A percentile compares a stretch with the other conserved stretches of the same genome.
Conservation (phyloP, 202 grass and related monocot genomes). For the Schoenoplectus tabernaemontani region DNA sequence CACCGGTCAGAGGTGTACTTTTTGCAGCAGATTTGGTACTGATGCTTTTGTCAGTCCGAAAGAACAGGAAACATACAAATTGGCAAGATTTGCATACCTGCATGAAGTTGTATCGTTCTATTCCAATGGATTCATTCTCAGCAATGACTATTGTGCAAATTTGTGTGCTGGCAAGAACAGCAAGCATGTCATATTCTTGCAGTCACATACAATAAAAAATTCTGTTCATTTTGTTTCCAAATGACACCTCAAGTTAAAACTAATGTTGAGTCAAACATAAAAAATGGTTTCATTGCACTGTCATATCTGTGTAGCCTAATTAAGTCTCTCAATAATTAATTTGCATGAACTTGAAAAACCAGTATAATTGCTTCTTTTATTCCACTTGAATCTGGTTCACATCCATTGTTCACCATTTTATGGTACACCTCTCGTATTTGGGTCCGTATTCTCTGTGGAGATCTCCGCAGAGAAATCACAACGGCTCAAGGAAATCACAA, state of each 20-base stretch:
- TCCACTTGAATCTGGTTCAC: constrained; percentile 43
- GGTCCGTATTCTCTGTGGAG: too few species aligned
- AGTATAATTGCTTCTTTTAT: too few species aligned
- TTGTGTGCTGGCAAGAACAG: not conserved
- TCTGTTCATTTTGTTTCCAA: not conserved
- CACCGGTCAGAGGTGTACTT: too few species aligned
- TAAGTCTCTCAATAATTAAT: too few species aligned
- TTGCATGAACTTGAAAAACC: too few species aligned
- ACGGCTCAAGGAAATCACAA: too few species aligned
- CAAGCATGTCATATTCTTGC: not conserved
- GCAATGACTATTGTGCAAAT: constrained; percentile 28
- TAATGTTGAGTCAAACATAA: not conserved
- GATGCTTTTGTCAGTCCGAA: too few species aligned
- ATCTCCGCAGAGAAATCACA: too few species aligned
- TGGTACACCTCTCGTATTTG: too few species aligned
- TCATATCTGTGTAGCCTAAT: too few species aligned
- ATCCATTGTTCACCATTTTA: constrained; percentile 55
- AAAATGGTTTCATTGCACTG: too few species aligned
- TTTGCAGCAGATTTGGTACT: too few species aligned
- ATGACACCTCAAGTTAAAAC: not conserved
- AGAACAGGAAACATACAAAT: not conserved
- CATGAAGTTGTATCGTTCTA: constrained; percentile 82
- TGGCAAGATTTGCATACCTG: constrained; percentile 34
- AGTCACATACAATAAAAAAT: not conserved
- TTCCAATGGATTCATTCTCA: constrained; percentile 96